phyloP scores from a whole-genome alignment of 768 basidiomycete species.

The Leucocoprinus birnbaumii region DNA sequence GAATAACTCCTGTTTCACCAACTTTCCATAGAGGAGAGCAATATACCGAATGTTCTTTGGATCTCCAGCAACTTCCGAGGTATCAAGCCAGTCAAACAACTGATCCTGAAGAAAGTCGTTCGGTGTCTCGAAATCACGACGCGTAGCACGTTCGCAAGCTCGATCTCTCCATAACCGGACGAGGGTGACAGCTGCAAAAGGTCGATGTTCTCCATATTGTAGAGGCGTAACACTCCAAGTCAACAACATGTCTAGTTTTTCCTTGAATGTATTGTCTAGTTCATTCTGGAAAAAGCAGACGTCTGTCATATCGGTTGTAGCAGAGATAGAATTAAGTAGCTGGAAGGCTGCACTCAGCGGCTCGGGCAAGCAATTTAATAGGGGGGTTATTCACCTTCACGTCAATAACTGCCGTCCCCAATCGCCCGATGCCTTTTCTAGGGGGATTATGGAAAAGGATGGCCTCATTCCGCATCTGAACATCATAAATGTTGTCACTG shows the following conservation, averaged over 20 bases:
- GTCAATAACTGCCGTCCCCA: conserved; percentile 58
- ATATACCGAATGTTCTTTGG: conserved; percentile 53
- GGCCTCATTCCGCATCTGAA: conserved; percentile 76
- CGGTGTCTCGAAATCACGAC: conserved; percentile 58
- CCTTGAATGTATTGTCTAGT: conserved; percentile 46
- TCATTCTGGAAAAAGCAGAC: conserved; percentile 57
- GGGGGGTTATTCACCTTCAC: conserved; percentile 36
- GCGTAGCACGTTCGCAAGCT: conserved; percentile 58
- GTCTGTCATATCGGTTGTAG: conserved; percentile 54
- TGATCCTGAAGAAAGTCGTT: conserved; percentile 69
- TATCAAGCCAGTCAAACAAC: conserved; percentile 81
- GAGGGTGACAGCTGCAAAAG: conserved; percentile 71
- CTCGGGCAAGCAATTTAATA: conserved; percentile 6
- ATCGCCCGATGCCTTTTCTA: conserved; percentile 52
- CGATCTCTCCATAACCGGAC: conserved; percentile 61
- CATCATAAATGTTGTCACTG: conserved; percentile 60
- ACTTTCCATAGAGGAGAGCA: conserved; percentile 66
- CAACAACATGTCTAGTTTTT: conserved; percentile 70
- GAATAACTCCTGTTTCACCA: conserved; percentile 68
- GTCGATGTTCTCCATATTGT: conserved; percentile 81
- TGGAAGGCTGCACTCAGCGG: no score
- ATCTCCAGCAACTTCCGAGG: conserved; percentile 58
- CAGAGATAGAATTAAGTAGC: conserved; percentile 77
- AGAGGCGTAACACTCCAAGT: conserved; percentile 80
- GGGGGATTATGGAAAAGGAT: conserved; percentile 72